phyloP scores from a whole-genome alignment of 2,329 filamentous ascomycete species.

The Phaeosphaeria sp. region DNA sequence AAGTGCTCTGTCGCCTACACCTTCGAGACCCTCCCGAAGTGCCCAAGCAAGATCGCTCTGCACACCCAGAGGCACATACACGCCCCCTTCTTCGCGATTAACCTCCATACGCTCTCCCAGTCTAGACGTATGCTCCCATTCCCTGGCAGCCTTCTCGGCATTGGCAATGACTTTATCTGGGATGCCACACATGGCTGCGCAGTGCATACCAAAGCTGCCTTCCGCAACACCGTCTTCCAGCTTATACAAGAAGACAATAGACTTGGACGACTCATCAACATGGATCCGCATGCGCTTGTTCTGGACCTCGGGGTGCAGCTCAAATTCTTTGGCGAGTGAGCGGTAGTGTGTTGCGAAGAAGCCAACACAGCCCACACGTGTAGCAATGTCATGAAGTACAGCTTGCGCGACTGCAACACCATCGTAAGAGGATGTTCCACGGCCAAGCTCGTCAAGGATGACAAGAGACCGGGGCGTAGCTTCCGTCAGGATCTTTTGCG shows the following conservation, averaged over 20 bases:
- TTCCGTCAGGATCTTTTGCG: constrained; percentile 95
- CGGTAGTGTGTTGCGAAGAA: constrained; percentile 99
- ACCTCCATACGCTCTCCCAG: constrained; percentile 87
- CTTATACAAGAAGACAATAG: constrained; percentile 97
- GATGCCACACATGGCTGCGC: constrained; percentile 97
- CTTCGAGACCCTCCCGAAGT: constrained; percentile 62
- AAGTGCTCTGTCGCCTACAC: constrained; percentile 58
- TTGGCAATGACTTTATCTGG: constrained; percentile 79
- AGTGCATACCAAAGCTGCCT: constrained; percentile 98
- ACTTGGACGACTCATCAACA: constrained; percentile 81
- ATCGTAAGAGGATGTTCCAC: constrained; percentile 94
- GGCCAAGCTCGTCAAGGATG: constrained; percentile 94
- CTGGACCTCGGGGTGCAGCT: constrained; percentile 83
- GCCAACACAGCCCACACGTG: constrained; percentile 89
- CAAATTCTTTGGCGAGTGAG: constrained; percentile 88
- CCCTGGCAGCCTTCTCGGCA: constrained; percentile 85
- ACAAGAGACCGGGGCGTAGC: constrained; percentile 93
- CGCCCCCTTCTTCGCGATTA: constrained; percentile 70
- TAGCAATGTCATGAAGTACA: constrained; percentile 93
- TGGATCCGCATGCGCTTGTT: constrained; percentile 93
- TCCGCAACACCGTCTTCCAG: constrained; percentile 93
- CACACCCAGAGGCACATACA: constrained; percentile 82
- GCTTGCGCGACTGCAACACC: constrained; percentile 96
- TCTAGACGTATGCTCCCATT: constrained; percentile 94
- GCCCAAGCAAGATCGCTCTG: constrained; percentile 87